Percentiles rank a stretch among this genome's conserved stretches.
Evolutionary conservation across 495 filamentous ascomycete species (phyloP).

Genomic region (Lepidopterella palustris): DNA sequence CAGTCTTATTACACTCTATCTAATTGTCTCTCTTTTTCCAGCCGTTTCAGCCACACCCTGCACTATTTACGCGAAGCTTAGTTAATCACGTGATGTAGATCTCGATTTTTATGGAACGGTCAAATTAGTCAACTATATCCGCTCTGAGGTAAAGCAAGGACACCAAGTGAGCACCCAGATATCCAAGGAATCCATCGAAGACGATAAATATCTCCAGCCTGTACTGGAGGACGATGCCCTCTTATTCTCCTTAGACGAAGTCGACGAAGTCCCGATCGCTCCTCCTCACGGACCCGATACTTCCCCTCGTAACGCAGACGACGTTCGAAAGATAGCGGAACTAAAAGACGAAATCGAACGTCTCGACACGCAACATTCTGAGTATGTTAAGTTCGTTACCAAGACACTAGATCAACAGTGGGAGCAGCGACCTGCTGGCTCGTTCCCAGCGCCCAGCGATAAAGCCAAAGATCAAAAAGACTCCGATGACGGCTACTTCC

Average conservation of each 20-base stretch:
- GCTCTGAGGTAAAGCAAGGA: constrained; percentile 48
- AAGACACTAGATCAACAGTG: constrained; percentile 66
- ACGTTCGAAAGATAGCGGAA: constrained; percentile 47
- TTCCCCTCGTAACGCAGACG: constrained; percentile 30
- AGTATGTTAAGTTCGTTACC: constrained; percentile 63
- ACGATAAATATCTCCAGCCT: constrained; percentile 73
- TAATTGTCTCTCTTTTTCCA: no score
- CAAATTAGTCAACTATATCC: constrained; percentile 80
- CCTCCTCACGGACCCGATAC: constrained; percentile 20
- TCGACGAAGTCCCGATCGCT: constrained; percentile 61
- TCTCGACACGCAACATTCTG: constrained; percentile 59
- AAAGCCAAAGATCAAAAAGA: constrained; percentile 21
- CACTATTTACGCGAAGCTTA: neutral
- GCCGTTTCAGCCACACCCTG: neutral
- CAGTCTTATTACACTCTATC: no score
- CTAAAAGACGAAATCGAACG: constrained; percentile 62
- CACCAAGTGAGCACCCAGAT: constrained; percentile 46
- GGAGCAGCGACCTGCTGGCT: constrained; percentile 35
- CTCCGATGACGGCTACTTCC: constrained; percentile 67
- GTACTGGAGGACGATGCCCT: constrained; percentile 86
- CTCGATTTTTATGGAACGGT: constrained; percentile 79
- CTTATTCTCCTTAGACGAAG: constrained; percentile 63
- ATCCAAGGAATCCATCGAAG: constrained; percentile 53
- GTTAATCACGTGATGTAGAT: constrained; percentile 34
- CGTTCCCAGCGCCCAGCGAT: constrained; percentile 16